A percentile compares a stretch with the other conserved stretches of the same genome.
phyloP scores from a whole-genome alignment of 148 eudicot genomes.

The Rhododendron williamsianum region DNA sequence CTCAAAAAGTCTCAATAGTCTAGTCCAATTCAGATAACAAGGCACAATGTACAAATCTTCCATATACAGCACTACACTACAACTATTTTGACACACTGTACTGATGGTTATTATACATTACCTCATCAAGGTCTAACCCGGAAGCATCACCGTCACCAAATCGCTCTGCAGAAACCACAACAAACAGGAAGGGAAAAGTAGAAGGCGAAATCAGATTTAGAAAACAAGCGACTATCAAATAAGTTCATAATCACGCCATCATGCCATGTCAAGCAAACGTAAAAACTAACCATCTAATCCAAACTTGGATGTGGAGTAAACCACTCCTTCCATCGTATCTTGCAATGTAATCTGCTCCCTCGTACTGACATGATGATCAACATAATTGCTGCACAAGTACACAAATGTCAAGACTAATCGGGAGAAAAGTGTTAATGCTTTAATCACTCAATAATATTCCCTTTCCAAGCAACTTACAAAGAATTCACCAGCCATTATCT shows the following conservation, averaged over 20 bases:
- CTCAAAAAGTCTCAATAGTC: not conserved
- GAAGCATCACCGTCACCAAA: slow-evolving; percentile 96
- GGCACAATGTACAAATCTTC: not conserved
- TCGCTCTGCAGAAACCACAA: slow-evolving; percentile 53
- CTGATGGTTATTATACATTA: slow-evolving; percentile 16
- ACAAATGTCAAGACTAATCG: slow-evolving; percentile 6
- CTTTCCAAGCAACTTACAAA: not conserved
- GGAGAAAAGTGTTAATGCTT: not conserved
- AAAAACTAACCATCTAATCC: slow-evolving; percentile 78
- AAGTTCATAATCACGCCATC: not conserved
- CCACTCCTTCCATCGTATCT: slow-evolving; percentile 79
- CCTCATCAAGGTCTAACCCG: slow-evolving; percentile 92
- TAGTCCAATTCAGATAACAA: not conserved
- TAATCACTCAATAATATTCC: not conserved
- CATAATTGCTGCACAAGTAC: slow-evolving; percentile 61
- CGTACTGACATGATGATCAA: slow-evolving; percentile 92
- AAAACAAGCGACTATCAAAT: not conserved
- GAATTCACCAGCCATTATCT: not conserved
- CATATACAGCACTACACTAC: not conserved
- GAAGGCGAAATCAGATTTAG: not conserved
- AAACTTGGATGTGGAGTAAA: slow-evolving; percentile 74
- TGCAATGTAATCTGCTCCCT: slow-evolving; percentile 96
- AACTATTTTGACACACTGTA: not conserved
- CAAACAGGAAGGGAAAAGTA: not conserved
- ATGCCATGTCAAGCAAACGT: slow-evolving; percentile 12